Percentiles rank a stretch among this genome's conserved stretches.
Conservation (phyloP, 345 rosid species). For the Conringia planisiliqua region DNA sequence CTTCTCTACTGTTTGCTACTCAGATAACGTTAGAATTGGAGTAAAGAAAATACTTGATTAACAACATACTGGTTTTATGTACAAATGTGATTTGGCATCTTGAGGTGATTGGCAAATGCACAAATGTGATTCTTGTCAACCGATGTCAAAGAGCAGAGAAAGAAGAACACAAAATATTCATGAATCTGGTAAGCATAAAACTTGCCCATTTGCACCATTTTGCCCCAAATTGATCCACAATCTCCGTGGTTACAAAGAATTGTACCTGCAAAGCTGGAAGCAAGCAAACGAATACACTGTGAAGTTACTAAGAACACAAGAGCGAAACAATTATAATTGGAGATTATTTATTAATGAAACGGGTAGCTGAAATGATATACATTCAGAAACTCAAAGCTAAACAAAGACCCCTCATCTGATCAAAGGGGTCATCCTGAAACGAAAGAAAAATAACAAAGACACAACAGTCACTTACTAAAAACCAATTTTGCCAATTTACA, state of each 20-base stretch:
- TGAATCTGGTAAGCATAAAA: neutral
- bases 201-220: neutral
- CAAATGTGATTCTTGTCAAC: neutral
- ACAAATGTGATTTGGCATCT: neutral
- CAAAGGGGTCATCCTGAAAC: conserved; percentile 45
- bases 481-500: conserved; percentile 64
- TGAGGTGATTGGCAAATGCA: neutral
- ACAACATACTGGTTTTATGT: neutral
- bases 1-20: neutral
- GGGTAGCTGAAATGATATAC: conserved; percentile 70
- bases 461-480: conserved; percentile 49
- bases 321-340: neutral
- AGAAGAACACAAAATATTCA: neutral
- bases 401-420: conserved; percentile 48
- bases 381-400: conserved; percentile 45
- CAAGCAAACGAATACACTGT: neutral
- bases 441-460: conserved; percentile 32
- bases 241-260: neutral
- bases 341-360: conserved; percentile 48
- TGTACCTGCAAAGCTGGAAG: neutral
- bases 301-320: neutral
- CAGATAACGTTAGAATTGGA: neutral
- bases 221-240: neutral
- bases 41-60: neutral
- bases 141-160: neutral